A percentile compares a stretch with the other conserved stretches of the same genome.
These are phyloP conservation scores for Saturnispora gosingensis DNA, from an alignment of 805 yeast genomes.

Conservation along the genomic window DNA sequence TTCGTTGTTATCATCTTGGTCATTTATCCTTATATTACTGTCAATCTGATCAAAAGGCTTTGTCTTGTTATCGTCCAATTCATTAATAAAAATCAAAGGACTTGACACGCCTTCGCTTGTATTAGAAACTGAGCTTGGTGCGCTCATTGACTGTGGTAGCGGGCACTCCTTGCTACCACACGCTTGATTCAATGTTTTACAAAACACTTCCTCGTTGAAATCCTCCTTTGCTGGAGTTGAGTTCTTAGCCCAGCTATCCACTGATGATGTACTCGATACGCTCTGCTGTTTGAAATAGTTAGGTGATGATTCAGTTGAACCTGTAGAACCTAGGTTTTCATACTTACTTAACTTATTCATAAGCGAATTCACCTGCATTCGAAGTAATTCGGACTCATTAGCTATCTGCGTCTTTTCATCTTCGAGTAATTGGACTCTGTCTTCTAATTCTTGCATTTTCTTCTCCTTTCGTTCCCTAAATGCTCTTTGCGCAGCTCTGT, in stretches of 20 bases:
- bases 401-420: constrained; percentile 56
- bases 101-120: neutral
- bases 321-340: constrained; percentile 10
- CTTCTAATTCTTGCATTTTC: constrained; percentile 78
- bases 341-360: constrained; percentile 47
- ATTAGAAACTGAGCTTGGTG: neutral
- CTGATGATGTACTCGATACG: constrained; percentile 9
- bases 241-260: neutral
- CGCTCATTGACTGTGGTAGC: constrained; percentile 34
- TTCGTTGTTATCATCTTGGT: constrained; percentile 7
- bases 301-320: neutral
- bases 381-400: constrained; percentile 63
- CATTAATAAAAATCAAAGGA: constrained; percentile 3
- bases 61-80: neutral
- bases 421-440: constrained; percentile 65
- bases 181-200: constrained; percentile 65
- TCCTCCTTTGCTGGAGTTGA: constrained; percentile 18
- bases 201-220: constrained; percentile 72
- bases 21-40: neutral
- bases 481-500: constrained; percentile 97
- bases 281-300: neutral
- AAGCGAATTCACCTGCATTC: constrained; percentile 67
- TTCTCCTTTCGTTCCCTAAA: constrained; percentile 89
- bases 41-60: neutral
- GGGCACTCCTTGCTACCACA: constrained; percentile 74